phyloP scores from a whole-genome alignment of 768 basidiomycete species.

The Xerocomellus dryophilus region DNA sequence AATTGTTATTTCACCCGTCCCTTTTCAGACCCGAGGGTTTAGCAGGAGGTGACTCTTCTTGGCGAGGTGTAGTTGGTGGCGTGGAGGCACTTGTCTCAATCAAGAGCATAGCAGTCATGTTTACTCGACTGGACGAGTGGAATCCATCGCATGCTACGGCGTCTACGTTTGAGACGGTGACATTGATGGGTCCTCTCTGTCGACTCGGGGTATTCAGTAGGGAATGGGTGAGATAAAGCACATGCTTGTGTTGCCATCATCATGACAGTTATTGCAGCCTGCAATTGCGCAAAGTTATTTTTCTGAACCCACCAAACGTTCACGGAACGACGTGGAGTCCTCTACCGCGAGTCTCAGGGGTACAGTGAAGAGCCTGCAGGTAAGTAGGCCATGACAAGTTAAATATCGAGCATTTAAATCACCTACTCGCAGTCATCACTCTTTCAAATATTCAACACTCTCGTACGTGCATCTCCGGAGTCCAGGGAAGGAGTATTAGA shows the following conservation, averaged over 20 bases:
- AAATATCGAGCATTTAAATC: neutral
- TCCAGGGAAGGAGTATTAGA: conserved; percentile 78
- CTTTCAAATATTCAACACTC: conserved; percentile 82
- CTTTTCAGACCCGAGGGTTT: conserved; percentile 67
- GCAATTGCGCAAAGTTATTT: conserved; percentile 77
- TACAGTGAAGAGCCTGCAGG: conserved; percentile 83
- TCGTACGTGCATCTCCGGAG: conserved; percentile 80
- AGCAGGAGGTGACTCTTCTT: conserved; percentile 68
- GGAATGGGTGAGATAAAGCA: conserved; percentile 66
- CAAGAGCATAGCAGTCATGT: conserved; percentile 81
- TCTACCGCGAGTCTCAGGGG: conserved; percentile 83
- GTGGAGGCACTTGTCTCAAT: conserved; percentile 76
- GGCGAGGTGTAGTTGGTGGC: conserved; percentile 84
- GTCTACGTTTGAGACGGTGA: conserved; percentile 57
- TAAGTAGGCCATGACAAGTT: conserved; percentile 24
- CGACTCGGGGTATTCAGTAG: conserved; percentile 82
- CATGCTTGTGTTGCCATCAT: neutral
- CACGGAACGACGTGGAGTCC: conserved; percentile 71
- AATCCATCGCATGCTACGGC: conserved; percentile 59
- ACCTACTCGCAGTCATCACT: conserved; percentile 48
- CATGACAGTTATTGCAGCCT: conserved; percentile 48
- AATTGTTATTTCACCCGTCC: conserved; percentile 60
- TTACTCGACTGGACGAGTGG: conserved; percentile 74
- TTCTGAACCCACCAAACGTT: conserved; percentile 76
- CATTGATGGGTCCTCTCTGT: conserved; percentile 80